Evolutionary conservation across 192 early-diverging fungal genomes (phyloP).

Genomic region (Coemansia javaensis): DNA sequence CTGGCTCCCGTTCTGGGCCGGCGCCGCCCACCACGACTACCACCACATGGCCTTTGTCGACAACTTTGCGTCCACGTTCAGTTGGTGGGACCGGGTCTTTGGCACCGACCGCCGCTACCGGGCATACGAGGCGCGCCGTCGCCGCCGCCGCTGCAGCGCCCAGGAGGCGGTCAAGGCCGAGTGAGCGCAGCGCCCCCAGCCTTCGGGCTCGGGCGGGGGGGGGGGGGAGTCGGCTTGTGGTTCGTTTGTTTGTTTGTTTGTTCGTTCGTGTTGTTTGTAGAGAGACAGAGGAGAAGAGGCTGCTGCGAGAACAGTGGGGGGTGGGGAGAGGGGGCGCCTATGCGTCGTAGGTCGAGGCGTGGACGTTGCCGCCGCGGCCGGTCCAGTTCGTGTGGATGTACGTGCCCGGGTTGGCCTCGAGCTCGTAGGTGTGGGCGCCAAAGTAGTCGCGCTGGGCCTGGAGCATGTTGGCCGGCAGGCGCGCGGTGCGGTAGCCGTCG

Average conservation of each 20-base stretch:
- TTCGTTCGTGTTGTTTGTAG: neutral
- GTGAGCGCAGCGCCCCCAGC: too few relatives aligned
- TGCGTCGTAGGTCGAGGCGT: constrained; percentile 65
- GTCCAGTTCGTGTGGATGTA: constrained; percentile 98
- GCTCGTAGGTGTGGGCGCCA: constrained; percentile 96
- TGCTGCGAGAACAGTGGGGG: too few relatives aligned
- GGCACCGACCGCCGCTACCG: constrained; percentile 76
- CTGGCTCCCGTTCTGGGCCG: constrained; percentile 83
- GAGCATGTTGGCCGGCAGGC: constrained; percentile 90
- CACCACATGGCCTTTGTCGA: constrained; percentile 65
- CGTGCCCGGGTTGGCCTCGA: constrained; percentile 65
- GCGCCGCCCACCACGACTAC: constrained; percentile 71
- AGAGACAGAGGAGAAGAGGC: neutral
- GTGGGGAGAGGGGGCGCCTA: constrained; percentile 20
- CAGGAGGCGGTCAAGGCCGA: constrained; percentile 19
- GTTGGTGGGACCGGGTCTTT: constrained; percentile 85
- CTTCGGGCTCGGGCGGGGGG: too few relatives aligned
- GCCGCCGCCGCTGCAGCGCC: too few relatives aligned
- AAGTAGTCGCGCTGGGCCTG: constrained; percentile 99
- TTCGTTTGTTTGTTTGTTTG: too few relatives aligned
- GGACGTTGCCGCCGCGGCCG: constrained; percentile 81
- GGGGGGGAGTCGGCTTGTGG: too few relatives aligned
- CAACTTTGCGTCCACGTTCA: constrained; percentile 72
- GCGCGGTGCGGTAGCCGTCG: constrained; percentile 91
- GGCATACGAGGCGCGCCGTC: constrained; percentile 40